Evolutionary conservation across 768 basidiomycete genomes (phyloP).

Genomic region (Gyrodon lividus): DNA sequence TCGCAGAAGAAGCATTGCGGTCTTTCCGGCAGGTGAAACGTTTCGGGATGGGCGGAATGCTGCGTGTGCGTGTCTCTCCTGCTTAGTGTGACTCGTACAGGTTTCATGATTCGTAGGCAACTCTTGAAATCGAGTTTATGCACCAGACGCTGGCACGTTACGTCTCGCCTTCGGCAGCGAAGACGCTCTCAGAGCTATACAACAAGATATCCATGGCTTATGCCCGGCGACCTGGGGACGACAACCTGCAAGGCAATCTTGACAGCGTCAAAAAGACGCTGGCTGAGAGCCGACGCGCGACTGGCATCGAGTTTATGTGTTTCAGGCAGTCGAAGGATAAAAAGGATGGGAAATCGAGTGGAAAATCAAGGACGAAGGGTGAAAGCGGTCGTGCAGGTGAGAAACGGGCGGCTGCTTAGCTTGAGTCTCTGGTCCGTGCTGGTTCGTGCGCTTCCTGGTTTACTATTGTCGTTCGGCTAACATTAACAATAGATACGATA

Average conservation of each 20-base stretch:
- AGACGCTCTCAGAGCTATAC: constrained; percentile 88
- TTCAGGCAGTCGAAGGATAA: constrained; percentile 71
- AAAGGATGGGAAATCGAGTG: constrained; percentile 13
- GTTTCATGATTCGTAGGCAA: constrained; percentile 62
- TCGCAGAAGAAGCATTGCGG: constrained; percentile 78
- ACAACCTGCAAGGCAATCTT: constrained; percentile 82
- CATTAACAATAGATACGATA: neutral
- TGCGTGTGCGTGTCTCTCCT: constrained; percentile 60
- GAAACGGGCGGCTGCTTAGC: constrained; percentile 15
- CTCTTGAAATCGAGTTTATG: constrained; percentile 98
- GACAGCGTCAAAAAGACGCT: constrained; percentile 91
- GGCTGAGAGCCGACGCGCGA: constrained; percentile 83
- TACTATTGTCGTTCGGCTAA: neutral
- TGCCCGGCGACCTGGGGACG: constrained; percentile 77
- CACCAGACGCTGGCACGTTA: constrained; percentile 93
- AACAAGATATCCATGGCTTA: constrained; percentile 94
- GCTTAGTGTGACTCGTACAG: neutral
- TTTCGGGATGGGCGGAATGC: constrained; percentile 99
- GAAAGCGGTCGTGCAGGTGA: constrained; percentile 21
- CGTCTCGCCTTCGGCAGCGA: constrained; percentile 76
- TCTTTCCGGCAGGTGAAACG: constrained; percentile 87
- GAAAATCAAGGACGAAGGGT: constrained; percentile 20
- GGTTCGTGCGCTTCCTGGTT: neutral
- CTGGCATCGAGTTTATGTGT: constrained; percentile 93
- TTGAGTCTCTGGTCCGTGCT: too few species aligned